Conservation (phyloP, 148 eudicot species). For the Amaranthus hypochondriacus region DNA sequence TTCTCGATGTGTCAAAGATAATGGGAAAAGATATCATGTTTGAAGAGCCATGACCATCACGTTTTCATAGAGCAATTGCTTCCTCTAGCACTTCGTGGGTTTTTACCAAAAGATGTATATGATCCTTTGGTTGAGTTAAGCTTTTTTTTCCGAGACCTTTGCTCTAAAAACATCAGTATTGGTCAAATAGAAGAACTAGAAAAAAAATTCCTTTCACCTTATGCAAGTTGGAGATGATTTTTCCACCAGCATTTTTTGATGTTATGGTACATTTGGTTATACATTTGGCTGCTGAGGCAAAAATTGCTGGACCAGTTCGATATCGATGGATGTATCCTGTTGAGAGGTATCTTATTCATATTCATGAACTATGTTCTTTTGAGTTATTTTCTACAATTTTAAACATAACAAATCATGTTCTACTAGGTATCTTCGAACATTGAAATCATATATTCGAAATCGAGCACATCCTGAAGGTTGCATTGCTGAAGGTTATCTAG, state of each 20-base stretch:
- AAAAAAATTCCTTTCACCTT: background rate
- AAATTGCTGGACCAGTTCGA: too few species aligned
- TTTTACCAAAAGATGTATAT: too few species aligned
- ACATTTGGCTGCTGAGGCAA: background rate
- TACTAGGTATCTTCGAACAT: background rate
- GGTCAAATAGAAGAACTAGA: background rate
- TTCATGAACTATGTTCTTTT: background rate
- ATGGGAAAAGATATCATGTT: background rate
- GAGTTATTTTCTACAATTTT: background rate
- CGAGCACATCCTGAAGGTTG: conserved; percentile 7
- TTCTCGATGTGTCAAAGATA: too few species aligned
- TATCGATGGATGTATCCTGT: background rate
- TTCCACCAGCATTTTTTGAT: conserved; percentile 2
- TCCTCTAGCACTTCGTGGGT: background rate
- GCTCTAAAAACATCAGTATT: too few species aligned
- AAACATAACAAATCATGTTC: too few species aligned
- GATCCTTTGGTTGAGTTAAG: too few species aligned
- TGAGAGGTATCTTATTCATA: background rate
- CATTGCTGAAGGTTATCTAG: conserved; percentile 13
- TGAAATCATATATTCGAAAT: background rate
- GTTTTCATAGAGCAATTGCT: conserved; percentile 14
- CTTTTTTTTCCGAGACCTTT: too few species aligned
- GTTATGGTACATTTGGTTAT: background rate
- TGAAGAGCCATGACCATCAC: conserved; percentile 6
- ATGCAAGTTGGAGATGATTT: conserved; percentile 9